These are phyloP conservation scores for Podospora australis DNA, from an alignment of 495 filamentous ascomycete species.

Conservation along the genomic window DNA sequence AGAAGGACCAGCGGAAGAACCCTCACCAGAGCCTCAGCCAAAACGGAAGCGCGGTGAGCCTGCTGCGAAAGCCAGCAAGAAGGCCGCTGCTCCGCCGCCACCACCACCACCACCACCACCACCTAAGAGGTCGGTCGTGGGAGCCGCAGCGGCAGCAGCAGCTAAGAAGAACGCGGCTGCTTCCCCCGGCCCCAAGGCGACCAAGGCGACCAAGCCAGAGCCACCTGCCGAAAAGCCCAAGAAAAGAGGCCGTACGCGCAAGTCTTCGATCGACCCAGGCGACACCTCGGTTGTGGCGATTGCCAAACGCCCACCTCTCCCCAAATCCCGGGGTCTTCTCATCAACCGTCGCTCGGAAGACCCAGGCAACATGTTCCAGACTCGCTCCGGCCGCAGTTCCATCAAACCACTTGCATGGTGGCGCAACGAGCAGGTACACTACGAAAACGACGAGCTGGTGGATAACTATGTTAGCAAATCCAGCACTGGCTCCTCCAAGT, in stretches of 20 bases:
- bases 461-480: conserved; percentile 24
- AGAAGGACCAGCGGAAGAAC: conserved; percentile 5
- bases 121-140: conserved; percentile 9
- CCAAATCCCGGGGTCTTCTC: conserved; percentile 56
- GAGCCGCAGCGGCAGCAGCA: neutral
- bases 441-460: conserved; percentile 48
- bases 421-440: conserved; percentile 74
- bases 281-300: conserved; percentile 33
- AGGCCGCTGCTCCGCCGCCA: neutral
- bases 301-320: conserved; percentile 45
- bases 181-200: neutral
- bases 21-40: conserved; percentile 10
- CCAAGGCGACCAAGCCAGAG: conserved; percentile 5
- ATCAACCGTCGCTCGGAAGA: conserved; percentile 67
- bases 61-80: conserved; percentile 1
- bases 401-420: conserved; percentile 80
- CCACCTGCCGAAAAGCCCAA: conserved; percentile 19
- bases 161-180: neutral
- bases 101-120: neutral
- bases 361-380: conserved; percentile 35
- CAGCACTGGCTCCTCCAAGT: conserved; percentile 29
- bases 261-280: conserved; percentile 31
- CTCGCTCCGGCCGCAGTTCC: conserved; percentile 48
- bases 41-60: conserved; percentile 20
- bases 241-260: conserved; percentile 32